These are phyloP conservation scores for Wickerhamomyces queroliae DNA, from an alignment of 805 yeast genomes.

Conservation along the genomic window DNA sequence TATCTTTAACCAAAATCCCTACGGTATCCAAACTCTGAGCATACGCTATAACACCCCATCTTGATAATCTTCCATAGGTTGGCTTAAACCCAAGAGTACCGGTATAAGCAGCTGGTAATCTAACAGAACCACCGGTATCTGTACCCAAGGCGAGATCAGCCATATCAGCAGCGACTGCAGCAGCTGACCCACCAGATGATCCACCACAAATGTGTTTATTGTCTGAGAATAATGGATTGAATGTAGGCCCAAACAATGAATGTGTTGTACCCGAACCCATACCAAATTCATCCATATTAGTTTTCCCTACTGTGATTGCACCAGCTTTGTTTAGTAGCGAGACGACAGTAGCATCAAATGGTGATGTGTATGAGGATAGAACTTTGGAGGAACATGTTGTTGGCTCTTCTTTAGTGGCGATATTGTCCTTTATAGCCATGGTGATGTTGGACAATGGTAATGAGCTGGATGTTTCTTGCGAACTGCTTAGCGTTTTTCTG, in stretches of 20 bases:
- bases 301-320: conserved; percentile 61
- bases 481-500: conserved; percentile 12
- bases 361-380: conserved; percentile 56
- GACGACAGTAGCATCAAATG: conserved; percentile 77
- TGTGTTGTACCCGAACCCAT: conserved; percentile 80
- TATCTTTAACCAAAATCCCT: conserved; percentile 61
- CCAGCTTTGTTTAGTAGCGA: conserved; percentile 47
- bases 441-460: conserved; percentile 12
- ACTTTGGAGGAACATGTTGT: conserved; percentile 80
- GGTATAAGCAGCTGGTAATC: conserved; percentile 87
- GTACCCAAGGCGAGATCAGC: conserved; percentile 84
- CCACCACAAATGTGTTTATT: conserved; percentile 66
- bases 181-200: conserved; percentile 95
- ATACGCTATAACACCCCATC: conserved; percentile 90
- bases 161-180: conserved; percentile 71
- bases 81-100: conserved; percentile 89
- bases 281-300: conserved; percentile 95
- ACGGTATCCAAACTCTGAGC: conserved; percentile 95
- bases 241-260: conserved; percentile 50
- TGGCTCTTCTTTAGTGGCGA: conserved; percentile 55
- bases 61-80: conserved; percentile 82
- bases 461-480: not conserved
- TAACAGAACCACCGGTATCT: conserved; percentile 95
- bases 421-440: conserved; percentile 73
- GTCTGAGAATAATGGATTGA: conserved; percentile 42